Evolutionary conservation across 2,329 filamentous ascomycete species (phyloP).

Genomic region (Lecanicillium sp.): DNA sequence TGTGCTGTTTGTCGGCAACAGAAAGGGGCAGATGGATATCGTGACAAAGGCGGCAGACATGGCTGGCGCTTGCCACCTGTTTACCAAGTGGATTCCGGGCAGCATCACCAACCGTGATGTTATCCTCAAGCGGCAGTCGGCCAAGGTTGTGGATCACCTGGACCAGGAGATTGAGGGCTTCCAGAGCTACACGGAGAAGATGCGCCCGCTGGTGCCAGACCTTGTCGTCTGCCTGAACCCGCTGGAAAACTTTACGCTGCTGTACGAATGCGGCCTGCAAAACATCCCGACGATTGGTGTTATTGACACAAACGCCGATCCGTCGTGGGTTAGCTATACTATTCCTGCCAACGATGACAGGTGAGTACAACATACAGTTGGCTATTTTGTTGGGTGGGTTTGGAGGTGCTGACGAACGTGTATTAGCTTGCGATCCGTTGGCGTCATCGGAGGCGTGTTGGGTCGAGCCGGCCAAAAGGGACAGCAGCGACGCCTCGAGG

Average conservation of each 20-base stretch:
- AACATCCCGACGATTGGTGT: slow-evolving; percentile 91
- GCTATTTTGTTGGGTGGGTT: neutral
- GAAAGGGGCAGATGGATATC: slow-evolving; percentile 69
- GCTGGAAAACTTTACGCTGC: slow-evolving; percentile 78
- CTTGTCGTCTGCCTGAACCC: slow-evolving; percentile 90
- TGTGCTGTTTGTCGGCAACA: slow-evolving; percentile 84
- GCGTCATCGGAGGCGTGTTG: slow-evolving; percentile 76
- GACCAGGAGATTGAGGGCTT: slow-evolving; percentile 57
- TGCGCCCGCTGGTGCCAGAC: slow-evolving; percentile 70
- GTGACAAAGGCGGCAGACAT: slow-evolving; percentile 76
- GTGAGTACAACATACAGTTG: slow-evolving; percentile 32
- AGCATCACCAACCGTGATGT: slow-evolving; percentile 88
- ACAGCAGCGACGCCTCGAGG: slow-evolving; percentile 54
- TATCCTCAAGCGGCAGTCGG: slow-evolving; percentile 62
- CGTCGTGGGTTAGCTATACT: slow-evolving; percentile 89
- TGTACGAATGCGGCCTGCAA: slow-evolving; percentile 84
- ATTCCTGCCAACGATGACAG: slow-evolving; percentile 97
- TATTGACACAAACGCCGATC: slow-evolving; percentile 87
- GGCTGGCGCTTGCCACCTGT: slow-evolving; percentile 75
- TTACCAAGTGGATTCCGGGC: slow-evolving; percentile 87
- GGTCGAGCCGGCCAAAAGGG: slow-evolving; percentile 78
- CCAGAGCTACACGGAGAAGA: slow-evolving; percentile 53
- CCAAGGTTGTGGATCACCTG: slow-evolving; percentile 68
- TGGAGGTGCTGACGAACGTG: neutral
- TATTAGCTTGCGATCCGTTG: slow-evolving; percentile 66